Evolutionary conservation across 768 basidiomycete genomes (phyloP), one percentile per base, ranked within the genome.

Genomic region (Phaffia australis): DNA sequence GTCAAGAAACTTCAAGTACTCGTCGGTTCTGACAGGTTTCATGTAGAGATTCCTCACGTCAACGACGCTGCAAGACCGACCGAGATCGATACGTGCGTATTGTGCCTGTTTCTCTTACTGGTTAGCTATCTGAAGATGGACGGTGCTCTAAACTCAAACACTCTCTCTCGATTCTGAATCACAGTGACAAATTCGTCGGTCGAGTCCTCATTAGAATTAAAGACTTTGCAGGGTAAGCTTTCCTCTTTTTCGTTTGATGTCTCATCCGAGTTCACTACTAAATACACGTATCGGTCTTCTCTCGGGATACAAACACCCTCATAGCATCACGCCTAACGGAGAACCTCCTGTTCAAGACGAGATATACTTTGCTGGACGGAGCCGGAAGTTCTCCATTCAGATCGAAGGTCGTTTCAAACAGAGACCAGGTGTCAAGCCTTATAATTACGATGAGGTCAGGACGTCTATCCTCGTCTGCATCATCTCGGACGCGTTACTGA

Each of bases 1-100:
- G 35, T 49, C 58, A 60, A 56, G 56, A 79, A 79, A 68, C 79
- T 79, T 30, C 81, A 80, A 51, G 80, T 56, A 15, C 49, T 49
- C 11, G 61, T 71, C 25, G 71, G 71, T 7, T 29, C 64, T 0
- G 51, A 71, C 56, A 66, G 71, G 21, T 64, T 65, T 49, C 8
- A 61, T 21, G 29, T 30, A 0, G 61, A 63, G 32, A 35, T 60
- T 8, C 70, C 71, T 4, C 48, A 55, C 46, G 71, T 72, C 60
- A 72, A 72, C 60, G 65, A 71, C 52, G 1, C 58, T 1, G 25
- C 32, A 5, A 54, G 65, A 0, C 72, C 72, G 0, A 66, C 64
- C 51, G 69, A 70, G 64, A 72, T 73, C 66, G 69, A 71, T 32
- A 72, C 65, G 46, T 68, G 54, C 3, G 60, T 61, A 16, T 27